phyloP scores from a whole-genome alignment of 106 monocot species.

The Dioscorea alata region DNA sequence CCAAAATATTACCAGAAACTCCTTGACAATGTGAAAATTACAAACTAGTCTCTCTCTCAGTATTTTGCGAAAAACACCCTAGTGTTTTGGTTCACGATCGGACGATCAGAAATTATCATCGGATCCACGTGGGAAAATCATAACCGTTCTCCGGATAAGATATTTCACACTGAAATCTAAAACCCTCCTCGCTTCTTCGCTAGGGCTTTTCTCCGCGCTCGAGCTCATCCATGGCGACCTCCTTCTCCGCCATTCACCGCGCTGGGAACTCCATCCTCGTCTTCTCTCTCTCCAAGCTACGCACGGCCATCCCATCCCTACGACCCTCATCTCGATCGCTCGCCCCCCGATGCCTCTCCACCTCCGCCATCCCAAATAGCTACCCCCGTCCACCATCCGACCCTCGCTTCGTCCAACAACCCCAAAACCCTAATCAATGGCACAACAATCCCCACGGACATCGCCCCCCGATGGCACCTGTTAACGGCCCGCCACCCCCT shows the following conservation, averaged over 20 bases:
- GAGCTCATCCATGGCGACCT: constrained; percentile 7
- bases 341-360: constrained; percentile 12
- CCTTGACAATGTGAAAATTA: no score
- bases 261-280: constrained; percentile 17
- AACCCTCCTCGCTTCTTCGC: no score
- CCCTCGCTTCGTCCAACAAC: constrained; percentile 1
- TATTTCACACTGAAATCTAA: no score
- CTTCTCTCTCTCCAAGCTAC: not conserved
- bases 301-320: not conserved
- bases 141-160: no score
- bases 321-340: constrained; percentile 6
- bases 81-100: no score
- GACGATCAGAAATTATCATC: no score
- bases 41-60: no score
- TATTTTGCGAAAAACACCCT: no score
- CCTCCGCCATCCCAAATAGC: not conserved
- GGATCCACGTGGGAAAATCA: no score
- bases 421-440: constrained; percentile 13
- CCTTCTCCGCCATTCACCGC: constrained; percentile 13
- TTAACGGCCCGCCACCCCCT: not conserved
- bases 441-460: not conserved
- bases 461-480: not conserved
- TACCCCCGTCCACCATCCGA: not conserved
- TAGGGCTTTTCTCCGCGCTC: no score
- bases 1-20: no score